Conservation (phyloP, 257 asterid genomes). For the Fraxinus cuspidata region DNA sequence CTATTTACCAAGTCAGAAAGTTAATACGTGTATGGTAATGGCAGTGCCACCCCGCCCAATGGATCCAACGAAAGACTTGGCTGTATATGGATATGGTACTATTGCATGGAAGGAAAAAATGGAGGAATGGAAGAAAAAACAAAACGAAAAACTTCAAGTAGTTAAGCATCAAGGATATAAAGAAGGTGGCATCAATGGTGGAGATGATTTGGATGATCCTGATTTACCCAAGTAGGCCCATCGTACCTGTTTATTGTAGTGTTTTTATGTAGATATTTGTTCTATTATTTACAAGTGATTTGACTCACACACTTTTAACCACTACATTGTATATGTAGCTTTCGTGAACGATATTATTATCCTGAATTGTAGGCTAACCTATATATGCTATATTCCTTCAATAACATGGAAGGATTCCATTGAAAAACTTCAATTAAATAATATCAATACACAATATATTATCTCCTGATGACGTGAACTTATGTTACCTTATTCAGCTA, state of each 20-base stretch:
- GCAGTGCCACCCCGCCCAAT: slow-evolving; percentile 81
- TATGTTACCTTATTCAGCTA: background rate
- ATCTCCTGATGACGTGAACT: background rate
- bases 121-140: slow-evolving; percentile 92
- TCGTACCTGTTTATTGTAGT: slow-evolving; percentile 23
- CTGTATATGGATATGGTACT: slow-evolving; percentile 86
- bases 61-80: slow-evolving; percentile 90
- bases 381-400: background rate
- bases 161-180: slow-evolving; percentile 75
- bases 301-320: slow-evolving; percentile 17
- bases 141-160: slow-evolving; percentile 72
- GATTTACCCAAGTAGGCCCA: slow-evolving; percentile 76
- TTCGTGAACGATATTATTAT: background rate
- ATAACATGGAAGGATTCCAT: background rate
- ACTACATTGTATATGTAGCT: background rate
- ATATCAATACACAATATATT: background rate
- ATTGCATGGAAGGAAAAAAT: slow-evolving; percentile 93
- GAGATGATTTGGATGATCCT: slow-evolving; percentile 68
- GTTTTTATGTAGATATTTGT: slow-evolving; percentile 6
- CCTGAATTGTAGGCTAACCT: background rate
- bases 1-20: slow-evolving; percentile 7
- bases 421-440: background rate
- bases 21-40: slow-evolving; percentile 18
- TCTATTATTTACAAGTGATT: slow-evolving; percentile 9
- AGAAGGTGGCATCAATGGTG: slow-evolving; percentile 40